These are phyloP conservation scores for Evernia prunastri DNA, from an alignment of 495 filamentous ascomycete genomes.

Conservation along the genomic window DNA sequence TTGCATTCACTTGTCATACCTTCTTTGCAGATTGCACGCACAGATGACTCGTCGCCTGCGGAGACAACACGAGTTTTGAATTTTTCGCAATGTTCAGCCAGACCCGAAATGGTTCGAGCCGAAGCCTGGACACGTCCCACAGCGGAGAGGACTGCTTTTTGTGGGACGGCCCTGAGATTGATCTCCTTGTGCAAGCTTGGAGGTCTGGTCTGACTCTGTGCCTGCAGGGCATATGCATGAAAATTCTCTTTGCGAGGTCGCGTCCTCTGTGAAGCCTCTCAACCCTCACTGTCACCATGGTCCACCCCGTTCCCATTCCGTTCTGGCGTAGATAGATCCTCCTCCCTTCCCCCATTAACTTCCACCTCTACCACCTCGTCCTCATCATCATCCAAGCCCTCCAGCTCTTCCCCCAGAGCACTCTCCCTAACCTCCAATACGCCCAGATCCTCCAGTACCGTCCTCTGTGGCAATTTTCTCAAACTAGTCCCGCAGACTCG, in stretches of 20 bases:
- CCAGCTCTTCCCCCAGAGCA: slow-evolving; percentile 72
- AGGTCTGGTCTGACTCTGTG: neutral
- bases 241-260: neutral
- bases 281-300: slow-evolving; percentile 4
- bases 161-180: neutral
- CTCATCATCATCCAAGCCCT: slow-evolving; percentile 66
- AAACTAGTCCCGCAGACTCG: slow-evolving; percentile 86
- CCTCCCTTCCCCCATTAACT: neutral
- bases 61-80: neutral
- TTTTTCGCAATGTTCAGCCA: neutral
- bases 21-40: neutral
- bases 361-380: slow-evolving; percentile 32
- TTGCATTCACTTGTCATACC: neutral
- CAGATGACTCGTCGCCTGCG: neutral
- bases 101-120: neutral
- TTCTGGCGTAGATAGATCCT: slow-evolving; percentile 8
- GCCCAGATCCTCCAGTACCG: slow-evolving; percentile 83
- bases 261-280: neutral
- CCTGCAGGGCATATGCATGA: neutral
- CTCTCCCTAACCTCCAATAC: slow-evolving; percentile 79
- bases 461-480: slow-evolving; percentile 80
- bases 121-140: neutral
- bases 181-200: neutral
- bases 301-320: neutral
- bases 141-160: neutral